Evolutionary conservation across 2,329 filamentous ascomycete genomes (phyloP).

Genomic region (Penicillium sp.): DNA sequence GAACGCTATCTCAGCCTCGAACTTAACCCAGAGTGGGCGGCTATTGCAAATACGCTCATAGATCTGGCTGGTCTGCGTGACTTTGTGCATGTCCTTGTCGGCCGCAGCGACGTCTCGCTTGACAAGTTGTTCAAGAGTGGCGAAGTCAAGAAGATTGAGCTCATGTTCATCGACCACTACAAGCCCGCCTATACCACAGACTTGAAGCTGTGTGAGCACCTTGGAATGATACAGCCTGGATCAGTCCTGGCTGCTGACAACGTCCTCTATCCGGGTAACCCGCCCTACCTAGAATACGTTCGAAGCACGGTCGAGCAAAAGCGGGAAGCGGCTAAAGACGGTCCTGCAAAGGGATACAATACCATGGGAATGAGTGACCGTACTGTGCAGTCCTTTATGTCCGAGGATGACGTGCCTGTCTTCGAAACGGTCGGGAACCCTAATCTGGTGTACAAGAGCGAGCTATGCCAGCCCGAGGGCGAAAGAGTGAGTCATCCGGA

Average conservation of each 20-base stretch:
- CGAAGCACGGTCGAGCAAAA: conserved; percentile 62
- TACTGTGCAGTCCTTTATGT: conserved; percentile 19
- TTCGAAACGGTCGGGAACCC: conserved; percentile 52
- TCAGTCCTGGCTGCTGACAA: conserved; percentile 44
- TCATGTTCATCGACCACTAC: conserved; percentile 76
- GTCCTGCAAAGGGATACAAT: conserved; percentile 16
- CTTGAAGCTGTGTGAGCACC: conserved; percentile 69
- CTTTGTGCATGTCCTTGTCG: conserved; percentile 66
- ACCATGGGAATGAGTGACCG: conserved; percentile 14
- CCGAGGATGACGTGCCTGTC: conserved; percentile 15
- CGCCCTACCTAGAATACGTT: conserved; percentile 58
- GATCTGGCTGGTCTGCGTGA: conserved; percentile 69
- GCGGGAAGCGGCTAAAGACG: conserved; percentile 35
- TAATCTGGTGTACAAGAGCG: conserved; percentile 60
- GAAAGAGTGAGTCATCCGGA: conserved; percentile 19
- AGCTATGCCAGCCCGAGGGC: conserved; percentile 40
- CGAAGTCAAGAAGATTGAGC: conserved; percentile 57
- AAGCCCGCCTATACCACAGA: conserved; percentile 72
- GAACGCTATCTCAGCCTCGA: conserved; percentile 68
- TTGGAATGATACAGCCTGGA: conserved; percentile 60
- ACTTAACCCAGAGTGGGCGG: conserved; percentile 67
- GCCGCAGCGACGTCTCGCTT: conserved; percentile 63
- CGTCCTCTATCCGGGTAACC: conserved; percentile 43
- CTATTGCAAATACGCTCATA: conserved; percentile 63
- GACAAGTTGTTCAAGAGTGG: conserved; percentile 55